Conservation (phyloP, 2,329 filamentous ascomycete genomes). For the Fusarium sp. region DNA sequence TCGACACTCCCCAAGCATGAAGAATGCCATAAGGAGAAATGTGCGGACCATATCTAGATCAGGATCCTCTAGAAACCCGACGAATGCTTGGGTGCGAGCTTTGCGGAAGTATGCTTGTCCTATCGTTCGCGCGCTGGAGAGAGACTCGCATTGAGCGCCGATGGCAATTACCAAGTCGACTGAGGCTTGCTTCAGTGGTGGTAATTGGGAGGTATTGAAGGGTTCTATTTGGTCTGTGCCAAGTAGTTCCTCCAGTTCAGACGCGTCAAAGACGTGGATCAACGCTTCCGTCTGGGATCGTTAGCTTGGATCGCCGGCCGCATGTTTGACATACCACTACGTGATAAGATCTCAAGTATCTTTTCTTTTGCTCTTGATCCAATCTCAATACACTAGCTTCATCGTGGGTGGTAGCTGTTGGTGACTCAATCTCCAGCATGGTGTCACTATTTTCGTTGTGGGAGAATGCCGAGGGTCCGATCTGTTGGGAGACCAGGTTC, state of each 20-base stretch:
- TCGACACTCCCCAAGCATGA: conserved; percentile 72
- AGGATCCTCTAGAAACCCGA: conserved; percentile 45
- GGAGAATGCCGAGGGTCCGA: conserved; percentile 46
- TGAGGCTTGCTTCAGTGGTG: conserved; percentile 24
- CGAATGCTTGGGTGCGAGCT: conserved; percentile 50
- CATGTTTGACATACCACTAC: conserved; percentile 25
- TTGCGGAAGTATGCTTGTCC: conserved; percentile 59
- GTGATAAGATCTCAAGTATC: conserved; percentile 34
- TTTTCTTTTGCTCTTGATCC: conserved; percentile 2
- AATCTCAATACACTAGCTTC: conserved; percentile 1
- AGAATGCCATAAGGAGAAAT: conserved; percentile 73
- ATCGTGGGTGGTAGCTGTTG: conserved; percentile 8
- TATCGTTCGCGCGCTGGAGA: conserved; percentile 20
- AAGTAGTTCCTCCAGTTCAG: conserved; percentile 48
- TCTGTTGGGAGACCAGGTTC: conserved; percentile 44
- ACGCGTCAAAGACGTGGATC: conserved; percentile 50
- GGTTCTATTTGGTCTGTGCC: neutral
- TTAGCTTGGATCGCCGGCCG: fast-evolving
- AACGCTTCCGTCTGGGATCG: conserved; percentile 51
- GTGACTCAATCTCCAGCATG: conserved; percentile 47
- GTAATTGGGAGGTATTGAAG: neutral
- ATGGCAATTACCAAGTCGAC: conserved; percentile 44
- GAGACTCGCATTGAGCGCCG: conserved; percentile 45
- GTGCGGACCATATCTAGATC: conserved; percentile 45
- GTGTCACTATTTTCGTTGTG: conserved; percentile 48